Base-by-base conservation (phyloP, 2,329 filamentous ascomycete species). In the Botrytis sinoallii region DNA sequence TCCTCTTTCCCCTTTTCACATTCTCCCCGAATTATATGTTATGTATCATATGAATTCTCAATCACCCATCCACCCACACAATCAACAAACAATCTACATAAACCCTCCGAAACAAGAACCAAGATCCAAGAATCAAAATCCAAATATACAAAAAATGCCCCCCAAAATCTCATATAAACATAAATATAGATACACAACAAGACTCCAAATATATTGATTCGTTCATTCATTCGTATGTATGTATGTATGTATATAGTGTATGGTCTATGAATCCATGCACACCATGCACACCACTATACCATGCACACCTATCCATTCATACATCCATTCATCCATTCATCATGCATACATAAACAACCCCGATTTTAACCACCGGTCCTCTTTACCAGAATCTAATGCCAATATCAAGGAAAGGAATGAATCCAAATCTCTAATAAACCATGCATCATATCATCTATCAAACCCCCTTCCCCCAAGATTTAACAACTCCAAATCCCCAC, bases 401-500 rank as follows among this genome's bases (percentile, higher is more conserved):
- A 35, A 38, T 9, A 12, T n/a, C 35, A 63, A 18, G 60, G 40
- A 40, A 8, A 14, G 35, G 16, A 18, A 55, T 55, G 1, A 16
- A 8, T 55, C 14, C 52, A n/a, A 29, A 55, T 55, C 52, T 29
- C n/a, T 29, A 14, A 55, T 55, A 29, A 55, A n/a, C 2, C 52
- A 55, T 55, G 14, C 48, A 52, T 52, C 46, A 25, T 16, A 16
- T 55, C 52, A 55, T 55, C 52, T 55, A 55, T 44, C 61, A 44
- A 67, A 35, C 20, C 29, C 29, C 65, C 48, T n/a, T 44, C 35
- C n/a, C 67, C 25, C 22, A 25, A 55, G 6, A 68, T 52, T 82
- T 81, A 91, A 81, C 93, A 95, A 73, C 91, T 92, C 96, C 96
- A 99, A 69, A 97, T 92, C 57, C 95, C 96, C 44, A 99, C 91